Base-by-base conservation (phyloP, 1,139 yeast genomes). In the Yamadazyma blattariae region DNA sequence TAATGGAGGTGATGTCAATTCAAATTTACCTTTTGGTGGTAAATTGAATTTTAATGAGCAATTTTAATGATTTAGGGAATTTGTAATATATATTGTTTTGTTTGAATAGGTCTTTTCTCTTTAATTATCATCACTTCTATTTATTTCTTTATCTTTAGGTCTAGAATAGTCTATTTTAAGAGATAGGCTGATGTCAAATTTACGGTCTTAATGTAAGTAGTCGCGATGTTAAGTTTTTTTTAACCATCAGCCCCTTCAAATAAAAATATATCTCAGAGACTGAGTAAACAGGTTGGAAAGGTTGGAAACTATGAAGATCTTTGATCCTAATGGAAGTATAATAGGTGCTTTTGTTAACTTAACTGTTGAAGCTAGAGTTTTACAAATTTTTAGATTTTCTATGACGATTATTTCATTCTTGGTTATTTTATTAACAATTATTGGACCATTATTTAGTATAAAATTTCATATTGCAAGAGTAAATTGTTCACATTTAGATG, bases 401-500 rank as follows among this genome's bases (percentile, higher is more conserved):
- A 28, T 58, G 14, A 48, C 62, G 2, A 12, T 54, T 10, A 14
- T 51, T 3, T 45, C 65, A 1, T 25, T 66, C 0, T 25, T 58
- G 2, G 35, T 58, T 17, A 38, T 58, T 0, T 28, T 68, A 0
- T 45, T 52, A 2, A 38, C 63, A 3, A 30, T 71, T 24, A 41
- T 65, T 0, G 65, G 66, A 2, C 61, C 72, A 0, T 31, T 49
- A n/a, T 32, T 54, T 10, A 41, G 57, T 3, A 44, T 46, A 6
- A 34, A 30, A 0, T 45, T 67, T 10, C 67, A 67, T 43, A 52
- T 73, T 14, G 61, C 71, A 5, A 50, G 67, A 27, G 54, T 78
- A 29, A 67, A 70, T 46, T 74, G 78, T 46, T 63, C 72, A 6
- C 79, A 71, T 46, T 51, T 69, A 4, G 77, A 74, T 39, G 73